Evolutionary conservation across 2,329 filamentous ascomycete genomes (phyloP).

Genomic region (Botrytis galanthina): DNA sequence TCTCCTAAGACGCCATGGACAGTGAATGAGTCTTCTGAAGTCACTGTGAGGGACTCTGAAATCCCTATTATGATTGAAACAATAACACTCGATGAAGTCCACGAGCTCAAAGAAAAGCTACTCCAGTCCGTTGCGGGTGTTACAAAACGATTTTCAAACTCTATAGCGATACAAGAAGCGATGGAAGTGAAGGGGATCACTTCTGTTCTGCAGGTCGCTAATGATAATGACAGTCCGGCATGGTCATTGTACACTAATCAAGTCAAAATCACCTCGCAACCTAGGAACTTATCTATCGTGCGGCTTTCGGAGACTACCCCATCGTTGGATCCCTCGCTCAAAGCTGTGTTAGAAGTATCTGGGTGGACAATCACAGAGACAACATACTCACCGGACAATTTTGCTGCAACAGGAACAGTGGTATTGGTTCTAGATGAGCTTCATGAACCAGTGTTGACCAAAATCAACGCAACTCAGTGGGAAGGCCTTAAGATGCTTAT

Average conservation of each 20-base stretch:
- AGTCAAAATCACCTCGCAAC: neutral
- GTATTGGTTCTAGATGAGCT: conserved; percentile 27
- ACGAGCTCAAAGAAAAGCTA: neutral
- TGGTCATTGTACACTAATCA: neutral
- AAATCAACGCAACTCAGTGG: conserved; percentile 19
- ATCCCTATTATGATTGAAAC: neutral
- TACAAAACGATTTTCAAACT: neutral
- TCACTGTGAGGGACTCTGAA: neutral
- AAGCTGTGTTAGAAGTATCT: neutral
- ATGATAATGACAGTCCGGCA: neutral
- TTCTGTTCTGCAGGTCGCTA: neutral
- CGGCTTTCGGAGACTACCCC: neutral
- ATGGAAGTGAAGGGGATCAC: neutral
- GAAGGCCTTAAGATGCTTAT: conserved; percentile 21
- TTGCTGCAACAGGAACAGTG: neutral
- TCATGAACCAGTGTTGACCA: conserved; percentile 16
- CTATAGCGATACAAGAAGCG: neutral
- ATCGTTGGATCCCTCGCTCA: neutral
- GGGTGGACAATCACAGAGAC: neutral
- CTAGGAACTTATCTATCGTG: neutral
- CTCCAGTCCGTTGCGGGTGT: neutral
- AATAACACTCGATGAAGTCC: neutral
- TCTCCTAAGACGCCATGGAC: neutral
- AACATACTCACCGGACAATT: neutral
- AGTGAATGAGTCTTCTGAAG: neutral